Conservation (phyloP, 805 yeast genomes). For the Sungouiozyma ichnusensis region DNA sequence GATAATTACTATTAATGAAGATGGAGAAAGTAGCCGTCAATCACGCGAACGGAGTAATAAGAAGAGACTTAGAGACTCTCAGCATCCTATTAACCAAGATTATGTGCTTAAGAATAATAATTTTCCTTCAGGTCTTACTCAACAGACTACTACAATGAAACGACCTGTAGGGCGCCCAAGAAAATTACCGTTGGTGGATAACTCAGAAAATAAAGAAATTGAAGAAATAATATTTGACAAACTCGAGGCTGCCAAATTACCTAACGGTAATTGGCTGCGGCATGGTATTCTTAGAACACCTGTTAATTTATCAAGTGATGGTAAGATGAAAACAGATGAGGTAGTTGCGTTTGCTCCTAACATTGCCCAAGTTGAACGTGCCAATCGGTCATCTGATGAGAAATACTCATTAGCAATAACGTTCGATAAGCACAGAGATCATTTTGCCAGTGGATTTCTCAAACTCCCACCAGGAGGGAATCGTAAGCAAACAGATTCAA, state of each 20-base stretch:
- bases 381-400: conserved; percentile 35
- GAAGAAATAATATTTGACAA: conserved; percentile 8
- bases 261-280: conserved; percentile 23
- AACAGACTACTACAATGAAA: neutral
- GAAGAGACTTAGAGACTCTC: neutral
- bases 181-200: conserved; percentile 4
- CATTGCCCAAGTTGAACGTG: conserved; percentile 36
- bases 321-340: conserved; percentile 16
- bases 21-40: conserved; percentile 19
- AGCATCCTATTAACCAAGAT: conserved; percentile 10
- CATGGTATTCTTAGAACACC: conserved; percentile 14
- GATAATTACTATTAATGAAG: conserved; percentile 37
- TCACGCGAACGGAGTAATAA: conserved; percentile 14
- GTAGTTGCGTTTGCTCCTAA: conserved; percentile 56
- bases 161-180: conserved; percentile 17
- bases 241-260: conserved; percentile 16
- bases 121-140: neutral
- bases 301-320: conserved; percentile 18
- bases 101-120: neutral
- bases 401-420: conserved; percentile 53
- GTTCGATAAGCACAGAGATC: conserved; percentile 51
- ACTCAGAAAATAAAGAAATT: neutral
- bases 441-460: conserved; percentile 64
- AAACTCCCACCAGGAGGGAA: conserved; percentile 56
- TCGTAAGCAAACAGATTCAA: conserved; percentile 45